Evolutionary conservation across 1,284 basidiomycete genomes (phyloP), one percentile per base, ranked within the genome.

Genomic region (Agaricales sp.): DNA sequence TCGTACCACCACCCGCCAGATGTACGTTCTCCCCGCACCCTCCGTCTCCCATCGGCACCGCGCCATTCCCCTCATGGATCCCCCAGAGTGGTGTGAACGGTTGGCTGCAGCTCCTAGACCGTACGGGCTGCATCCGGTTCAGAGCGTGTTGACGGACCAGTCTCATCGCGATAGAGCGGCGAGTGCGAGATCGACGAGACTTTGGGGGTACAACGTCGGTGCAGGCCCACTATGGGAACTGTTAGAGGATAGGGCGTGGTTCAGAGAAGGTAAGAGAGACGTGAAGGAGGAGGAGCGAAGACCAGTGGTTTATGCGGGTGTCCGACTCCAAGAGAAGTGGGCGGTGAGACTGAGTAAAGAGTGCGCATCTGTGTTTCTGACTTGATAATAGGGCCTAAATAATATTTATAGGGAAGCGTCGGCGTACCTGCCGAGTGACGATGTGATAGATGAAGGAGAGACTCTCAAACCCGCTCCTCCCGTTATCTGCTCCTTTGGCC

Each of bases 201-300:
- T 41, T 0, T 82, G 78, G 78, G 78, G 81, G 0, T 77, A 75
- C 56, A 86, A 85, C 56, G 73, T 85, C 16, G 83, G 85, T 1
- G 62, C 75, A 4, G 88, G 87, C 0, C 85, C 85, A 3, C 57
- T 83, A 3, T 87, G 83, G 80, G 77, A 85, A 49, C 61, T 87
- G 26, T 63, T 76, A 39, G 84, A 90, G 58, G 88, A 92, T 56
- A 63, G 83, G 47, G 77, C 74, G 0, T 91, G 82, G 77, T 87
- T 72, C 61, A 87, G 85, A 58, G 87, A 90, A 59, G 70, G 74
- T 14, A 52, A 59, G 30, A 47, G 55, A 14, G 54, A 54, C 0
- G 61, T 59, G 0, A 55, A 58, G 4, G 62, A 66, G 25, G 54
- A 64, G 16, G 67, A 67, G 51, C 57, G 55, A 4, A 80, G 82